Evolutionary conservation across 148 eudicot species (phyloP).

Genomic region (Vaccinium darrowii): DNA sequence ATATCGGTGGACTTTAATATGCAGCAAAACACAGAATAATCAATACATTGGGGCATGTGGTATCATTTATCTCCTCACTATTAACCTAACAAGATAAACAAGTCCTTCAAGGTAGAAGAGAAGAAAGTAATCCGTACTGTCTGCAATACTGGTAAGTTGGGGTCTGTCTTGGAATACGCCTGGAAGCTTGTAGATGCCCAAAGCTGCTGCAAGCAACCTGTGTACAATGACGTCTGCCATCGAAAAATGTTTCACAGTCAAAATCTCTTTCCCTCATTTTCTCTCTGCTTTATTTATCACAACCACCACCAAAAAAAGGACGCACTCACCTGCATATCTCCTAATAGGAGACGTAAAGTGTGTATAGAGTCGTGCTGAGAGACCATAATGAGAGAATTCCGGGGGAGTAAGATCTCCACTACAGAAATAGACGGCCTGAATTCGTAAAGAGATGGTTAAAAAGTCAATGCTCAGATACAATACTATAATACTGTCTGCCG

Average conservation of each 20-base stretch:
- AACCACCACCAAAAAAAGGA: neutral
- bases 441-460: constrained; percentile 8
- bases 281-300: neutral
- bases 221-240: constrained; percentile 90
- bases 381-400: constrained; percentile 91
- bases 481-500: neutral
- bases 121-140: constrained; percentile 60
- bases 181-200: constrained; percentile 86
- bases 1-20: too few relatives aligned
- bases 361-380: constrained; percentile 84
- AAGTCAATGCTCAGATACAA: neutral
- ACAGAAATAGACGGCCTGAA: constrained; percentile 93
- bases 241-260: constrained; percentile 9
- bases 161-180: constrained; percentile 74
- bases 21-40: neutral
- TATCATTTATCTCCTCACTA: neutral
- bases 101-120: neutral
- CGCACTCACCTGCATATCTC: constrained; percentile 81
- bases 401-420: constrained; percentile 94
- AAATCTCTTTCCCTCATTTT: neutral
- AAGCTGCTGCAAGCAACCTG: constrained; percentile 89
- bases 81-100: neutral
- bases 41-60: neutral
- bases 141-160: constrained; percentile 76
- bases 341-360: constrained; percentile 97